A percentile compares a stretch with the other conserved stretches of the same genome.
These are phyloP conservation scores for Phytophthora meadii DNA, from an alignment of 352 stramenopile genomes.

Conservation along the genomic window DNA sequence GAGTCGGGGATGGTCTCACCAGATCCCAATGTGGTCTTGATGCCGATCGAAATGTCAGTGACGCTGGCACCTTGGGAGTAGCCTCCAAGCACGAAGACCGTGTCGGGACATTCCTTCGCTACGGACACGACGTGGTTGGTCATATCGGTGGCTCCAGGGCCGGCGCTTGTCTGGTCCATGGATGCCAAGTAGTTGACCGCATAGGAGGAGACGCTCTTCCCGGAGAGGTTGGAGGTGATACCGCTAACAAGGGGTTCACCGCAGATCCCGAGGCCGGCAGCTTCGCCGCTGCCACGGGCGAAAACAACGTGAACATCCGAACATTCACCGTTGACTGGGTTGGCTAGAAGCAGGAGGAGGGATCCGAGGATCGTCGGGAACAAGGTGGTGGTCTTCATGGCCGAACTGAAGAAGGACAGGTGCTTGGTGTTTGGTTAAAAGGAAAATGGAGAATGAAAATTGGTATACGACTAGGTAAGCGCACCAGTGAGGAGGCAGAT, in stretches of 20 bases:
- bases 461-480: neutral
- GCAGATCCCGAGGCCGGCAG: slow-evolving; percentile 27
- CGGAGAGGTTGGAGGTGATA: slow-evolving; percentile 26
- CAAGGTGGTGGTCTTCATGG: slow-evolving; percentile 1
- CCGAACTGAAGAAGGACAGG: neutral
- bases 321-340: neutral
- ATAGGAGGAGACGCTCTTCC: slow-evolving; percentile 43
- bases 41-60: slow-evolving; percentile 41
- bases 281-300: slow-evolving; percentile 13
- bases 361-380: slow-evolving; percentile 7
- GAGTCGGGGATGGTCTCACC: slow-evolving; percentile 9
- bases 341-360: neutral
- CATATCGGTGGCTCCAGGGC: slow-evolving; percentile 40
- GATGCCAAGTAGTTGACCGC: slow-evolving; percentile 36
- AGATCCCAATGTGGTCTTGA: slow-evolving; percentile 29
- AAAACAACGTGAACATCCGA: slow-evolving; percentile 29
- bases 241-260: slow-evolving; percentile 33
- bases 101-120: slow-evolving; percentile 38
- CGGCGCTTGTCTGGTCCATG: slow-evolving; percentile 25
- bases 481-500: neutral
- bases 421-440: neutral
- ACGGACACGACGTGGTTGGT: slow-evolving; percentile 41
- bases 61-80: slow-evolving; percentile 47
- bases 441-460: slow-evolving; percentile 18
- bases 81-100: slow-evolving; percentile 35